Percentiles rank a stretch among this genome's conserved stretches.
These are phyloP conservation scores for Xylaria sp. DNA, from an alignment of 2,329 filamentous ascomycete species.

Conservation along the genomic window DNA sequence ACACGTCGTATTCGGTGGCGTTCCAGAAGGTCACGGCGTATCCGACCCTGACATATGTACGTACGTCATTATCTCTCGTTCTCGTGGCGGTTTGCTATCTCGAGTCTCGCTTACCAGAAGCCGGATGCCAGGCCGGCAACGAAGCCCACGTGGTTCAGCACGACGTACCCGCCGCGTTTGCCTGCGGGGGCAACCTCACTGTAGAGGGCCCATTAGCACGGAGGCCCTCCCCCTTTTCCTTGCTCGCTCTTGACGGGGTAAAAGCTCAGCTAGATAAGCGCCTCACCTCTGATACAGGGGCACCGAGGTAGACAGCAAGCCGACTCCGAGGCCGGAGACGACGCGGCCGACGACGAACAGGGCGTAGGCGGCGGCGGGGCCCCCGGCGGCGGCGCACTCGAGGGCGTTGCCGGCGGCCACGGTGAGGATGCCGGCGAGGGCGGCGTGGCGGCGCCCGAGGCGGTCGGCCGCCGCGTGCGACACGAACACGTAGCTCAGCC, in stretches of 20 bases:
- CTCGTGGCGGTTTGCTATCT: too few species aligned
- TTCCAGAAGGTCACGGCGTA: constrained; percentile 60
- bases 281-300: constrained; percentile 62
- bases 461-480: constrained; percentile 55
- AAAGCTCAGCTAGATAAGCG: too few species aligned
- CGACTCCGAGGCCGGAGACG: constrained; percentile 56
- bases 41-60: constrained; percentile 49
- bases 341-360: constrained; percentile 56
- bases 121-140: constrained; percentile 56
- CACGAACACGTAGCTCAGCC: constrained; percentile 57
- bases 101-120: constrained; percentile 50
- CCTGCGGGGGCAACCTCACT: constrained; percentile 59
- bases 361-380: constrained; percentile 42
- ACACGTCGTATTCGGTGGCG: constrained; percentile 43
- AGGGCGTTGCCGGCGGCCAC: constrained; percentile 53
- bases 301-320: constrained; percentile 58
- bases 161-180: constrained; percentile 58
- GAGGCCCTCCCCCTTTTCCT: too few species aligned
- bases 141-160: constrained; percentile 62
- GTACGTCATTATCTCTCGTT: neutral
- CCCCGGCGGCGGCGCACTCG: constrained; percentile 49
- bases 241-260: too few species aligned
- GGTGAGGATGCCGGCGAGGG: constrained; percentile 49
- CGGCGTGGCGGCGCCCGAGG: constrained; percentile 55
- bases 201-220: constrained; percentile 1